These are phyloP conservation scores for Mallotus repandus DNA, from an alignment of 441 rosid species.

Conservation along the genomic window DNA sequence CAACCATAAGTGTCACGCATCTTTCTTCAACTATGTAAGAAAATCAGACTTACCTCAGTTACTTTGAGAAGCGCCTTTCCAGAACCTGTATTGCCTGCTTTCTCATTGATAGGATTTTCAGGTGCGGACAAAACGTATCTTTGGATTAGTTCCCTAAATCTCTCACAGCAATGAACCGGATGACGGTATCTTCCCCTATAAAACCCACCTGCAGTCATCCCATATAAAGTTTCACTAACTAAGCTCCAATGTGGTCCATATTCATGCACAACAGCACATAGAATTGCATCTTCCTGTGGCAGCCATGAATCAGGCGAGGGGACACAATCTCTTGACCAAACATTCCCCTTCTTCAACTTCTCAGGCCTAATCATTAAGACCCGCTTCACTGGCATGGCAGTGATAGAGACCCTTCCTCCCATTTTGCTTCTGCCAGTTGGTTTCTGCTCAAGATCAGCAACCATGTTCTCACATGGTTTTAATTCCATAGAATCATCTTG, in stretches of 20 bases:
- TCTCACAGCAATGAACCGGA: constrained; percentile 93
- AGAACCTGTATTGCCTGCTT: constrained; percentile 59
- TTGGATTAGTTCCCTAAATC: constrained; percentile 88
- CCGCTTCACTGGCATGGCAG: constrained; percentile 85
- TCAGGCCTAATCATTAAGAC: constrained; percentile 81
- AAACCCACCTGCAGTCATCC: constrained; percentile 95
- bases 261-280: constrained; percentile 99
- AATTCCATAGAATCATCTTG: constrained; percentile 44
- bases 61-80: constrained; percentile 95
- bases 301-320: constrained; percentile 93
- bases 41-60: constrained; percentile 69
- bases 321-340: constrained; percentile 96
- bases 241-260: constrained; percentile 96
- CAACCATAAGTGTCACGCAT: not conserved
- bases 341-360: constrained; percentile 85
- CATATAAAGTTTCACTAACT: constrained; percentile 72
- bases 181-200: constrained; percentile 95
- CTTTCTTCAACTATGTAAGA: not conserved
- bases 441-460: constrained; percentile 67
- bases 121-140: constrained; percentile 67
- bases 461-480: constrained; percentile 38
- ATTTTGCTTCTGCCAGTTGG: constrained; percentile 63
- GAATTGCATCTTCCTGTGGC: constrained; percentile 96
- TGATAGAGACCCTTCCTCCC: constrained; percentile 79
- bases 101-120: constrained; percentile 65